Evolutionary conservation across 441 rosid genomes (phyloP).

Genomic region (Populus hybrid): DNA sequence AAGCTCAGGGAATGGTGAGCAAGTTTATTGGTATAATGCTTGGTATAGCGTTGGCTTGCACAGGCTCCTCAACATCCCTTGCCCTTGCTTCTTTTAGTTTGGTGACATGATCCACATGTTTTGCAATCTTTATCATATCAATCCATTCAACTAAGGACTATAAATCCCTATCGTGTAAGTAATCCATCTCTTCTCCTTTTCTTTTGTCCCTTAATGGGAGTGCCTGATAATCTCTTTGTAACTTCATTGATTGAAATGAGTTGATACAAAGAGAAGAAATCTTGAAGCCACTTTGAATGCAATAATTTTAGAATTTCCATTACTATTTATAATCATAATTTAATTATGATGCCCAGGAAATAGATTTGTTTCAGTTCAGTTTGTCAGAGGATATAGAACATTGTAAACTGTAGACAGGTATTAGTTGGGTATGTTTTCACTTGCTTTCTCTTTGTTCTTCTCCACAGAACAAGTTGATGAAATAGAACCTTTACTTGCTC

Average conservation of each 20-base stretch:
- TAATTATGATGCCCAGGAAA: no score
- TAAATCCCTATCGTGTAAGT: constrained; percentile 96
- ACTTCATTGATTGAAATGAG: background rate
- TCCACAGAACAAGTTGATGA: no score
- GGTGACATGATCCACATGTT: constrained; percentile 89
- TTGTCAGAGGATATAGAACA: no score
- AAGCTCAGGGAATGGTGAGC: constrained; percentile 99
- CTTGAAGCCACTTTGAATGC: background rate
- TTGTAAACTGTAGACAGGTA: no score
- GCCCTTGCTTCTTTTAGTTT: constrained; percentile 76
- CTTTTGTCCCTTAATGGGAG: background rate
- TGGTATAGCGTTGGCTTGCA: constrained; percentile 72
- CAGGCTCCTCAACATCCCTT: constrained; percentile 71
- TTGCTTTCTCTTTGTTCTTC: no score
- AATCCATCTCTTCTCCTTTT: constrained; percentile 27
- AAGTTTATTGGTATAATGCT: constrained; percentile 74
- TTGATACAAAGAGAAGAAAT: background rate
- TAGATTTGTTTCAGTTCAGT: no score
- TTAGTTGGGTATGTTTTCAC: no score
- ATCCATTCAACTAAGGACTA: constrained; percentile 84
- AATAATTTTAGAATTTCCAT: background rate
- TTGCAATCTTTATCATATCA: constrained; percentile 91
- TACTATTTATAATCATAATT: background rate
- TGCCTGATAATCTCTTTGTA: background rate
- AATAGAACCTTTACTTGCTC: no score